These are phyloP conservation scores for Quercus robur DNA, from an alignment of 306 rosid species.

Conservation along the genomic window DNA sequence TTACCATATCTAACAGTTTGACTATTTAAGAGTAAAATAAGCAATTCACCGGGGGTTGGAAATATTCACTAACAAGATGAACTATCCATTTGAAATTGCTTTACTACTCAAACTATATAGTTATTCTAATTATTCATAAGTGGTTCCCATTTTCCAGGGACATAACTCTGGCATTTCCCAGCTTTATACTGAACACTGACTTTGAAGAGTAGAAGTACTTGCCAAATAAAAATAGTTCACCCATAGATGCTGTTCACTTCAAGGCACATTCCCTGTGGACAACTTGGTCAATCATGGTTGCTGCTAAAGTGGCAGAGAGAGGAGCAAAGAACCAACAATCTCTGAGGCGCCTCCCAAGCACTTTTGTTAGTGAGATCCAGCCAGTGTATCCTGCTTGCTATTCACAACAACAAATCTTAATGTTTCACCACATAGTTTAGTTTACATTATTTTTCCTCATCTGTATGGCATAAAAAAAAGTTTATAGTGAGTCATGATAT, in stretches of 20 bases:
- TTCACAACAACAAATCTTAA: too few relatives aligned
- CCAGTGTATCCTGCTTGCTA: too few relatives aligned
- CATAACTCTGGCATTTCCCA: slow-evolving; percentile 68
- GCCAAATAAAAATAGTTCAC: background rate
- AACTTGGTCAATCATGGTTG: background rate
- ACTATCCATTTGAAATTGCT: background rate
- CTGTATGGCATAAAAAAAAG: too few relatives aligned
- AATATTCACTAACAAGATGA: background rate
- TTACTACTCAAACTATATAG: background rate
- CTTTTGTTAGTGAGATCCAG: too few relatives aligned
- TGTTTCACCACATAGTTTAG: too few relatives aligned
- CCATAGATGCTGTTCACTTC: background rate
- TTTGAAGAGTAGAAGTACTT: slow-evolving; percentile 37
- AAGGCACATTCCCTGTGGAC: background rate
- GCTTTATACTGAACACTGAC: slow-evolving; percentile 51
- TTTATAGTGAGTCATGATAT: too few relatives aligned
- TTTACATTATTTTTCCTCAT: too few relatives aligned
- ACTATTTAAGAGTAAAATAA: background rate
- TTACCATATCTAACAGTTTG: background rate
- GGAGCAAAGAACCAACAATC: too few relatives aligned
- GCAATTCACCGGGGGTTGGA: background rate
- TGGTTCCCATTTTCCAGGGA: slow-evolving; percentile 49
- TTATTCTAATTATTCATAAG: background rate
- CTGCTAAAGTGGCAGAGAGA: background rate
- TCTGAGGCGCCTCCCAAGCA: too few relatives aligned